Percentiles rank a stretch among this genome's conserved stretches.
phyloP scores from a whole-genome alignment of 2,329 filamentous ascomycete species.

The Dactylella cylindrospora region DNA sequence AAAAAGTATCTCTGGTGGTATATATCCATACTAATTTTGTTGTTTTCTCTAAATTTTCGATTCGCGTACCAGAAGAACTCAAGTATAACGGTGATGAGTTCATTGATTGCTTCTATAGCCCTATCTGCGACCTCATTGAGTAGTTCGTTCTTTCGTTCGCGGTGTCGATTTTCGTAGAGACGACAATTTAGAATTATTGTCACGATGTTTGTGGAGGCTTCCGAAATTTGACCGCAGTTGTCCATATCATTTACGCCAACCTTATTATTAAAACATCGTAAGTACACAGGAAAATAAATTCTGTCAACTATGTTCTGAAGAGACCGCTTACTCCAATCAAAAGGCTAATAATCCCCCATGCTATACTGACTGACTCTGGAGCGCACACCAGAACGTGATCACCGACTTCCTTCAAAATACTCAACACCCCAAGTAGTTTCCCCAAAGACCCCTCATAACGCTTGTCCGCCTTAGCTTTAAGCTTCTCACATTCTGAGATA shows the following conservation, averaged over 20 bases:
- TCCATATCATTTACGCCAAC: slow-evolving; percentile 35
- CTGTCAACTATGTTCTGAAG: neutral
- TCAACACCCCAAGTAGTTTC: slow-evolving; percentile 22
- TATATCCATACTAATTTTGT: slow-evolving; percentile 18
- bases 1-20: neutral
- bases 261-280: slow-evolving; percentile 5
- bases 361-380: slow-evolving; percentile 23
- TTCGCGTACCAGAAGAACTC: slow-evolving; percentile 35
- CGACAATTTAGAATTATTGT: slow-evolving; percentile 37
- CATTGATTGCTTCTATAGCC: slow-evolving; percentile 17
- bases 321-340: slow-evolving; percentile 13
- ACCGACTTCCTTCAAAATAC: slow-evolving; percentile 21
- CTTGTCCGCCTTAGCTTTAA: slow-evolving; percentile 11
- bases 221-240: slow-evolving; percentile 36
- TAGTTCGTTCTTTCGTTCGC: neutral
- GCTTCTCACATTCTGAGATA: slow-evolving; percentile 19
- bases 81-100: slow-evolving; percentile 20
- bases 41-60: slow-evolving; percentile 27
- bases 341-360: slow-evolving; percentile 32
- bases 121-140: slow-evolving; percentile 6
- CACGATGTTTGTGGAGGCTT: slow-evolving; percentile 34
- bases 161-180: slow-evolving; percentile 29
- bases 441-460: slow-evolving; percentile 16
- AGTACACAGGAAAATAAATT: too few species aligned
- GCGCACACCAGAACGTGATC: slow-evolving; percentile 22